Evolutionary conservation across 352 stramenopile genomes (phyloP), one percentile per base, ranked within the genome.

Genomic region (Pythium brachiatum): DNA sequence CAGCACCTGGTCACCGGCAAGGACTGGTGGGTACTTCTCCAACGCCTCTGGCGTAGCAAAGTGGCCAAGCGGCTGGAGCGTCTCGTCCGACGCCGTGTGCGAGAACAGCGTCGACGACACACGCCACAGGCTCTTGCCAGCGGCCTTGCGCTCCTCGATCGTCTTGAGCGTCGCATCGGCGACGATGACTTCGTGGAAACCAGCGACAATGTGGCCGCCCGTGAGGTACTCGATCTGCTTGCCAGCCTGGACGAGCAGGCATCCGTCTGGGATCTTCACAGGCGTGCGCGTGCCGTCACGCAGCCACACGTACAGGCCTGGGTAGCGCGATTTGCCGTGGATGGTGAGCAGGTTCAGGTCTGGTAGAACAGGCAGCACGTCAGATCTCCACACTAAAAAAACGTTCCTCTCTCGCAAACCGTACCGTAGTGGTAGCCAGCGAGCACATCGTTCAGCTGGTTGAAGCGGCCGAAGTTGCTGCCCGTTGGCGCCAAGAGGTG

Each of bases 141-240:
- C 73, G 3, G 64, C 70, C 60, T 92, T 96, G 26, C 81, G 75
- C 53, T 81, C 55, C n/a, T 74, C 69, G 31, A 97, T 96, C 7
- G 74, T 73, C 21, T 90, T 64, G 1, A 89, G 56, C 18, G 90
- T 97, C n/a, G 76, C 66, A 12, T 94, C 73, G 9, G 76, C 79
- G 29, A 97, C 76, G 23, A 96, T 78, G 36, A 97, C 91, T 78
- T 98, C 92, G 63, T 98, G 92, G 72, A 97, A 98, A 20, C 92
- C 92, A 16, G 92, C 92, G 66, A 94, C 69, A 21, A 98, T 74
- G 74, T 97, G 88, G 48, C 92, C 92, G 53, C 88, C 92, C 7
- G 92, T 98, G 39, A 97, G 69, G 68, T 96, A 95, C 64, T 98
- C 91, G 53, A 96, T 88, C 70, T 98, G 92, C 63, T 96, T 97